Conservation (phyloP, 2,329 filamentous ascomycete genomes). For the Akanthomyces muscarius region DNA sequence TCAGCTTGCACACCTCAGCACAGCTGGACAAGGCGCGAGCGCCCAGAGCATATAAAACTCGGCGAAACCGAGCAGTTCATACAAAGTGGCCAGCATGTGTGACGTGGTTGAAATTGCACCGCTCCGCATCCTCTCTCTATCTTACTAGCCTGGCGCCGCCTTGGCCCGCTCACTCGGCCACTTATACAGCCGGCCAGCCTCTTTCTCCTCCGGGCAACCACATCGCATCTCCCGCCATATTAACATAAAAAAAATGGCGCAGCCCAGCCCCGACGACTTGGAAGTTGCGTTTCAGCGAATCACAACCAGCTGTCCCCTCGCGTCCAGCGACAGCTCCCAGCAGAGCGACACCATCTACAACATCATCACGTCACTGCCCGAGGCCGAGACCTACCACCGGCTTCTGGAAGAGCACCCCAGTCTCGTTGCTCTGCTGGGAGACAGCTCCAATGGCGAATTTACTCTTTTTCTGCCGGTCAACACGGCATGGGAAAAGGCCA, state of each 20-base stretch:
- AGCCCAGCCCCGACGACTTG: constrained; percentile 2
- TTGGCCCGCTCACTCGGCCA: no score
- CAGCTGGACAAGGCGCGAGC: no score
- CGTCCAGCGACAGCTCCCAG: neutral
- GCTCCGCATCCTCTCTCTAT: no score
- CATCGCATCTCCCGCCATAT: no score
- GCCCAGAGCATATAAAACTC: no score
- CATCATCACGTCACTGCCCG: constrained; percentile 1
- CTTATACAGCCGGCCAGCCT: neutral
- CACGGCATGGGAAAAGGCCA: neutral
- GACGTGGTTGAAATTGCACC: no score
- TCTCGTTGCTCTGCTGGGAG: neutral
- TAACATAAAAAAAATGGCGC: neutral
- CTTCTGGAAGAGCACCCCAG: neutral
- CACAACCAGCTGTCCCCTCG: neutral
- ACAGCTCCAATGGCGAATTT: neutral
- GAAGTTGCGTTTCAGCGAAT: neutral
- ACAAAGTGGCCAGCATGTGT: no score
- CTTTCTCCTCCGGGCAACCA: no score
- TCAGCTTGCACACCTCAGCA: no score
- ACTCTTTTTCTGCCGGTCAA: constrained; percentile 6
- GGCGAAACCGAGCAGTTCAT: no score
- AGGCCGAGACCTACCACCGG: constrained; percentile 2
- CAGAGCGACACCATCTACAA: constrained; percentile 5
- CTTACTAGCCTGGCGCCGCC: no score